These are phyloP conservation scores for Geranomyces michiganensis DNA, from an alignment of 192 early-diverging fungal species.

Conservation along the genomic window DNA sequence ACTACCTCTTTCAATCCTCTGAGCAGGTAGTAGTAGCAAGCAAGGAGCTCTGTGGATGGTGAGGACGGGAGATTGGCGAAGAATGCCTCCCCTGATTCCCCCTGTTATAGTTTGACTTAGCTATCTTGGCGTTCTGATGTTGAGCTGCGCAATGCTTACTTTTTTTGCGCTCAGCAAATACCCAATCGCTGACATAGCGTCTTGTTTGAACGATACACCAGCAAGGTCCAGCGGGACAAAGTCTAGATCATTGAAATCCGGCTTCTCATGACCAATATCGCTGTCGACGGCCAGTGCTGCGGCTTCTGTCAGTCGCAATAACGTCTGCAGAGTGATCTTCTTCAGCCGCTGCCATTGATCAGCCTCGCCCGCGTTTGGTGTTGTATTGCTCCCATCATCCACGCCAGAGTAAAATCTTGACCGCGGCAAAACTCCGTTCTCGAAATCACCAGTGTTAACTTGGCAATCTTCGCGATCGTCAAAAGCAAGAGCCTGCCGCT, in stretches of 20 bases:
- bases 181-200: conserved; percentile 28
- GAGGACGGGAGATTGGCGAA: conserved; percentile 31
- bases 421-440: too few species aligned
- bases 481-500: conserved; percentile 3
- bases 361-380: too few species aligned
- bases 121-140: too few species aligned
- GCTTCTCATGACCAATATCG: not conserved
- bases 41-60: conserved; percentile 28
- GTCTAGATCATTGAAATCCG: not conserved
- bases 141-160: too few species aligned
- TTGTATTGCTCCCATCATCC: too few species aligned
- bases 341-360: too few species aligned
- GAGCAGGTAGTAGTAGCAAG: conserved; percentile 37
- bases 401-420: too few species aligned
- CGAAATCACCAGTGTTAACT: too few species aligned
- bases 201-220: conserved; percentile 20
- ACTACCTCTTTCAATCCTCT: conserved; percentile 17
- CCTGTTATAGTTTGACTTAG: too few species aligned
- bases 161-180: conserved; percentile 32
- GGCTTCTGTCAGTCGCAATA: conserved; percentile 6
- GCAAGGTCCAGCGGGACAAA: conserved; percentile 26
- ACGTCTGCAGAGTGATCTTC: not conserved
- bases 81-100: conserved; percentile 22
- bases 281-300: not conserved
- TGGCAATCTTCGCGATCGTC: not conserved